Conservation (phyloP, 2,329 filamentous ascomycete species). For the Cladosporium sp. region DNA sequence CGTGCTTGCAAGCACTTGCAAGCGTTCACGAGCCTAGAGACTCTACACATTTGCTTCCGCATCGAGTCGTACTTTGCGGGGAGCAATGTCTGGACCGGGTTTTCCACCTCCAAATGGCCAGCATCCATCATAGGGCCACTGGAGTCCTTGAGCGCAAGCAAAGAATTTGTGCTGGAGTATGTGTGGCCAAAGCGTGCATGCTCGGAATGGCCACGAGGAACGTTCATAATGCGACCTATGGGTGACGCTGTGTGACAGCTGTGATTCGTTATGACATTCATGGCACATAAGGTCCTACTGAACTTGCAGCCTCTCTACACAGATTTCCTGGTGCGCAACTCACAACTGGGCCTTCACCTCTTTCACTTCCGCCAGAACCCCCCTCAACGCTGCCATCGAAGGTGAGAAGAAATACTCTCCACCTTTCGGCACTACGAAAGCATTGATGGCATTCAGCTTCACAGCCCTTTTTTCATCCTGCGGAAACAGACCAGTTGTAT, state of each 20-base stretch:
- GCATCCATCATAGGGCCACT: not conserved
- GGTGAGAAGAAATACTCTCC: constrained; percentile 48
- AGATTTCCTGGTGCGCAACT: not conserved
- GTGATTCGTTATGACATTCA: too few species aligned
- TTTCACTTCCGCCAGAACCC: constrained; percentile 19
- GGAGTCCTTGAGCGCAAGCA: not conserved
- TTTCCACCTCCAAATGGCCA: too few species aligned
- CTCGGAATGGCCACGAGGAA: not conserved
- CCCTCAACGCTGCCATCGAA: constrained; percentile 32
- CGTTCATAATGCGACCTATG: not conserved
- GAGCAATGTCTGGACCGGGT: too few species aligned
- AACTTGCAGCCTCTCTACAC: too few species aligned
- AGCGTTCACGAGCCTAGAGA: too few species aligned
- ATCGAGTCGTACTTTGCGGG: too few species aligned
- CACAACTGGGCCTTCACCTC: not conserved
- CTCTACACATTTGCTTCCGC: too few species aligned
- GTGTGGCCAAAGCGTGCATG: not conserved
- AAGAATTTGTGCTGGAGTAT: not conserved
- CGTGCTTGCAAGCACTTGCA: too few species aligned
- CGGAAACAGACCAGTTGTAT: constrained; percentile 26
- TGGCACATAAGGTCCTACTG: too few species aligned
- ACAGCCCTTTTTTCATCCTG: constrained; percentile 21
- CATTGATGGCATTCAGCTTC: constrained; percentile 20
- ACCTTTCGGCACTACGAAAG: constrained; percentile 41
- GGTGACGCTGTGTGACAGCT: not conserved